A percentile compares a stretch with the other conserved stretches of the same genome.
phyloP scores from a whole-genome alignment of 2,329 filamentous ascomycete species.

The Aspergillus nomiae region DNA sequence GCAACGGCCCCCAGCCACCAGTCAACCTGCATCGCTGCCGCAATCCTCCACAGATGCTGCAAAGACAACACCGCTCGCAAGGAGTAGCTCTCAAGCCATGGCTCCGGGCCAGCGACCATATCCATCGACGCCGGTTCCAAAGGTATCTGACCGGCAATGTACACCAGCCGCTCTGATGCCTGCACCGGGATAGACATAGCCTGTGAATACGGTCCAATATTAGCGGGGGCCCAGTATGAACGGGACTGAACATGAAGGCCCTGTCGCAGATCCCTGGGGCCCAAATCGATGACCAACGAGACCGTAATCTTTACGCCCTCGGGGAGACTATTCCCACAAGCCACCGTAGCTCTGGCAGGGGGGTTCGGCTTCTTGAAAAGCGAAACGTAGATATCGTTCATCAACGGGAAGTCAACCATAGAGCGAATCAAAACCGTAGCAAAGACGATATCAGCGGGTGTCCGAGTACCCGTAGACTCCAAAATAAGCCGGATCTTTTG shows the following conservation, averaged over 20 bases:
- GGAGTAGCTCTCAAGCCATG: slow-evolving; percentile 44
- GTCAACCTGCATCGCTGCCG: slow-evolving; percentile 67
- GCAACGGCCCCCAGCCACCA: slow-evolving; percentile 77
- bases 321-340: slow-evolving; percentile 70
- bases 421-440: slow-evolving; percentile 69
- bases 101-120: slow-evolving; percentile 30
- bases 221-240: slow-evolving; percentile 97
- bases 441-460: slow-evolving; percentile 47
- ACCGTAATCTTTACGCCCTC: slow-evolving; percentile 62
- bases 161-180: slow-evolving; percentile 50
- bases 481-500: slow-evolving; percentile 30
- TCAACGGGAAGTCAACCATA: slow-evolving; percentile 74
- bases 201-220: slow-evolving; percentile 96
- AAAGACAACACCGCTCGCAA: slow-evolving; percentile 71
- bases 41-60: slow-evolving; percentile 89
- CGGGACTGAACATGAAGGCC: slow-evolving; percentile 87
- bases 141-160: slow-evolving; percentile 88
- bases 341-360: slow-evolving; percentile 80
- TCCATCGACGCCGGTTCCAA: slow-evolving; percentile 79
- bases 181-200: slow-evolving; percentile 57
- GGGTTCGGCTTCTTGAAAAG: slow-evolving; percentile 80
- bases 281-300: slow-evolving; percentile 51
- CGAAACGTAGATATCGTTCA: slow-evolving; percentile 75
- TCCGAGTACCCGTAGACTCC: slow-evolving; percentile 13
- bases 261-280: slow-evolving; percentile 34